Evolutionary conservation across 345 rosid genomes (phyloP), one percentile per base, ranked within the genome.

Genomic region (Bruguiera parviflora): DNA sequence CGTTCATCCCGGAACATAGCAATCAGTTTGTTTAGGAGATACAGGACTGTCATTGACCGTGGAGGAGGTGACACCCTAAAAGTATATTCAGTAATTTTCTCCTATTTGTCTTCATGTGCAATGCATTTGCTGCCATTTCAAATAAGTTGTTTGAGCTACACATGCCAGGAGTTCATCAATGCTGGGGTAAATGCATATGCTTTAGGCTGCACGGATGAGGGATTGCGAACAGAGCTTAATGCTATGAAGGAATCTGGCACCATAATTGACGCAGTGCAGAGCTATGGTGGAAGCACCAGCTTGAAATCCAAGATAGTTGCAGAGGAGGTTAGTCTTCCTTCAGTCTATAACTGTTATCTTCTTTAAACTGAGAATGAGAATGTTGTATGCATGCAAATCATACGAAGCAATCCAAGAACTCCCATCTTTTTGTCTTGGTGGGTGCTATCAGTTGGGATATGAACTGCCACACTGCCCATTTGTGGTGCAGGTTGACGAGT

Each of bases 161-260:
- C 73, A 37, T 72, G 19, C 70, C 72, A 93, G 98, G 98, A 88
- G 69, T 93, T 88, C 81, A 93, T 89, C 57, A 74, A 78, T 59
- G 96, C 98, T 61, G 96, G 94, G 37, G 97, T 93, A 56, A 93
- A 89, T 66, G 96, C 98, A 35, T 91, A 93, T 21, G 89, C 97
- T 2, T 82, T 93, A 10, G 98, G 98, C 25, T 93, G 97, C 78
- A 85, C 91, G 0, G 89, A 87, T 47, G 87, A 91, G 75, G 96
- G 95, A 63, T 78, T 93, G 57, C 76, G 86, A 71, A 83, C 84
- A 68, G 97, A 93, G 79, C 92, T 91, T 61, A 64, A 52, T 33
- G 94, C 84, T 63, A 77, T 93, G 77, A 86, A 79, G 77, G 89
- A 93, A 74, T 83, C 88, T 0, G 97, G 94, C 9, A 55, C 84